Evolutionary conservation across 352 stramenopile species (phyloP).

Genomic region (Detonula confervacea): DNA sequence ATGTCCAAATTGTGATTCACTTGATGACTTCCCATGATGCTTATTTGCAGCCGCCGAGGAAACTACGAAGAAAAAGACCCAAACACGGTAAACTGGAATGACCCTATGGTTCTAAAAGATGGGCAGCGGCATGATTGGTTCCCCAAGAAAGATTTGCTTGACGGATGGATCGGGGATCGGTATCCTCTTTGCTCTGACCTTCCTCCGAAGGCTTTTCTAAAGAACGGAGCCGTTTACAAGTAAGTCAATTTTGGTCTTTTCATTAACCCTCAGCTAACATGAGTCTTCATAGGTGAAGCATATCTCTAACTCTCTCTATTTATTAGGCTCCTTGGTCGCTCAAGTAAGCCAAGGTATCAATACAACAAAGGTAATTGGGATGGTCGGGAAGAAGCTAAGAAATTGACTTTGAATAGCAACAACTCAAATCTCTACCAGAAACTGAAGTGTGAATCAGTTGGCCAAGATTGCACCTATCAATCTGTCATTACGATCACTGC

Average conservation of each 20-base stretch:
- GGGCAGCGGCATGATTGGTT: conserved; percentile 60
- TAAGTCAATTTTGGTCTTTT: background rate
- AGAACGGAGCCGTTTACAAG: conserved; percentile 66
- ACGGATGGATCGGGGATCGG: conserved; percentile 79
- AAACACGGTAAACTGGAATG: conserved; percentile 29
- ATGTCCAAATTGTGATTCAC: no score
- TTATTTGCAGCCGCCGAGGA: conserved; percentile 22
- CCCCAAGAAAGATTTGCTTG: conserved; percentile 73
- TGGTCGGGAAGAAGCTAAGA: conserved; percentile 57
- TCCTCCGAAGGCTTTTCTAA: conserved; percentile 68
- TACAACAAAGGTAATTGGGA: conserved; percentile 49
- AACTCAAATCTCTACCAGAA: conserved; percentile 50
- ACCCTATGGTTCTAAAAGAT: conserved; percentile 51
- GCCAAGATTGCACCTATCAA: conserved; percentile 51
- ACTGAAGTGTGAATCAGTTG: conserved; percentile 57
- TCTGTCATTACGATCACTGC: conserved; percentile 51
- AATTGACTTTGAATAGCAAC: conserved; percentile 51
- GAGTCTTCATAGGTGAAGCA: no score
- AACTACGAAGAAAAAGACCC: conserved; percentile 45
- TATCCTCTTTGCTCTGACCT: conserved; percentile 82
- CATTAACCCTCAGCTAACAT: no score
- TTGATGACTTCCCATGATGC: no score
- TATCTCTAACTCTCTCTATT: no score
- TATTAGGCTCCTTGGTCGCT: no score
- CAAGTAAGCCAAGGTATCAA: conserved; percentile 42